These are phyloP conservation scores for Neospora caninum DNA, from an alignment of 169 alveolate species.

Conservation along the genomic window DNA sequence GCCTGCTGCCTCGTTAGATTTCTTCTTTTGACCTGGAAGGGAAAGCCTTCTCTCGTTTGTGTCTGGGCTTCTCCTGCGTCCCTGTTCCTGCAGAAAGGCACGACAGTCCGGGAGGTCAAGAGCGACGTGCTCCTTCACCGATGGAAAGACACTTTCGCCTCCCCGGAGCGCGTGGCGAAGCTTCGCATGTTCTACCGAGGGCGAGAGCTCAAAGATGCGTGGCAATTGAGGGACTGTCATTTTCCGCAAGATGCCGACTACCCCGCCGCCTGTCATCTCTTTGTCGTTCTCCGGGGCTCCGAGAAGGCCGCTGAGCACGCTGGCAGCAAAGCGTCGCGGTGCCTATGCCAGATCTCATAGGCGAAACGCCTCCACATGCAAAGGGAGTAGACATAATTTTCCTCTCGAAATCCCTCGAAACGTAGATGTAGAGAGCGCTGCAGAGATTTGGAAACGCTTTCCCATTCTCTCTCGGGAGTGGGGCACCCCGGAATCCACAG, in stretches of 20 bases:
- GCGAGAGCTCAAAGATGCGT: not conserved
- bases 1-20: not conserved
- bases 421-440: too few relatives aligned
- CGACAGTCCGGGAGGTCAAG: constrained; percentile 23
- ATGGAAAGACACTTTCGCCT: not conserved
- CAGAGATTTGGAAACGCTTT: too few relatives aligned
- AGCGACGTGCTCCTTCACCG: constrained; percentile 23
- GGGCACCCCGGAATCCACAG: too few relatives aligned
- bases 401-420: too few relatives aligned
- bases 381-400: too few relatives aligned
- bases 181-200: constrained; percentile 13
- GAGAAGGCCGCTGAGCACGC: not conserved
- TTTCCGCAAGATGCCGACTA: not conserved
- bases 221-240: not conserved
- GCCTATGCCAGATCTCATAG: not conserved
- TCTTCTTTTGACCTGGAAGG: not conserved
- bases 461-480: too few relatives aligned
- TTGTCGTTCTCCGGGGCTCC: not conserved
- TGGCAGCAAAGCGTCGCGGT: not conserved
- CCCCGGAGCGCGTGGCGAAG: constrained; percentile 9
- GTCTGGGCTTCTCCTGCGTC: not conserved
- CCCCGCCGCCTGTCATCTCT: constrained; percentile 15
- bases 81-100: not conserved
- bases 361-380: not conserved
- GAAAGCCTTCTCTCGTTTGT: not conserved